These are phyloP conservation scores for Termitomyces sp. DNA, from an alignment of 768 basidiomycete genomes.

Conservation along the genomic window DNA sequence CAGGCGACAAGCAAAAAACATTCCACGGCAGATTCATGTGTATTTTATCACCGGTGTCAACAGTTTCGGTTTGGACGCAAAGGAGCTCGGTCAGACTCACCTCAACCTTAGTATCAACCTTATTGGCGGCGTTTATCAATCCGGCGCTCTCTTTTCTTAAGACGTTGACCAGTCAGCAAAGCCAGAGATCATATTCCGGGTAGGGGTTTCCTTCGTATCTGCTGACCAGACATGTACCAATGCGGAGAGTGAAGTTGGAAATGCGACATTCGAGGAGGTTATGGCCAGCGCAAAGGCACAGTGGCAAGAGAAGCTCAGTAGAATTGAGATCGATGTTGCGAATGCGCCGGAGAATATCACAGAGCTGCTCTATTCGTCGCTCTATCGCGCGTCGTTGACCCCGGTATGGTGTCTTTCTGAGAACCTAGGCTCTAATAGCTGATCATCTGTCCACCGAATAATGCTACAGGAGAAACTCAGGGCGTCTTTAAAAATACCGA, in stretches of 20 bases:
- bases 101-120: constrained; percentile 55
- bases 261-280: constrained; percentile 54
- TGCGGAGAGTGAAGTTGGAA: constrained; percentile 58
- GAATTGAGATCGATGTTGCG: constrained; percentile 58
- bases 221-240: constrained; percentile 62
- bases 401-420: constrained; percentile 36
- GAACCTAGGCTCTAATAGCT: not conserved
- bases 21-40: not conserved
- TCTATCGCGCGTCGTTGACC: constrained; percentile 60
- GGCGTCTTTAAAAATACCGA: constrained; percentile 51
- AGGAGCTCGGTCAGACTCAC: constrained; percentile 56
- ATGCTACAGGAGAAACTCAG: constrained; percentile 65
- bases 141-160: constrained; percentile 64
- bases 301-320: constrained; percentile 65
- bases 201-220: constrained; percentile 64
- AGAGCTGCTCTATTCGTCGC: constrained; percentile 63
- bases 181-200: constrained; percentile 49
- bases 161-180: constrained; percentile 28
- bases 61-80: constrained; percentile 54
- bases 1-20: constrained; percentile 44
- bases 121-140: constrained; percentile 60
- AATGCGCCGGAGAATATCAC: constrained; percentile 60
- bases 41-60: not conserved
- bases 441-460: constrained; percentile 38
- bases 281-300: constrained; percentile 42